Conservation (phyloP, 176 grass and related monocot genomes). For the Cenchrus purpureus region DNA sequence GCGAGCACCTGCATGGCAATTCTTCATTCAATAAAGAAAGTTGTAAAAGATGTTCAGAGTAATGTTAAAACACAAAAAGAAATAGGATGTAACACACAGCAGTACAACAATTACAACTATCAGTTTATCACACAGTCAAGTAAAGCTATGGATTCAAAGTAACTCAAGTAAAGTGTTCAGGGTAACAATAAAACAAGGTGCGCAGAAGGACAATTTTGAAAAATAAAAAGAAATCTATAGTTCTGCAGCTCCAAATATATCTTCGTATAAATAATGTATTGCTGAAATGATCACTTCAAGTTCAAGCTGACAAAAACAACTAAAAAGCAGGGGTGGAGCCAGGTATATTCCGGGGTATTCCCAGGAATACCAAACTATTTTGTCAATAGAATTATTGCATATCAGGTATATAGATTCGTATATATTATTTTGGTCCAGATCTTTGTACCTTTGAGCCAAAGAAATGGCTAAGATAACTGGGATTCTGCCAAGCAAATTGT, state of each 20-base stretch:
- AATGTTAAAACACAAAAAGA: slow-evolving; percentile 19
- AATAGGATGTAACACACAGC: slow-evolving; percentile 6
- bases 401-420: too few species aligned
- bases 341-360: too few species aligned
- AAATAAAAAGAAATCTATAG: neutral
- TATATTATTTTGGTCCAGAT: too few species aligned
- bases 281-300: slow-evolving; percentile 11
- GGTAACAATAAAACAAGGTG: neutral
- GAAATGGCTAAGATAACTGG: too few species aligned
- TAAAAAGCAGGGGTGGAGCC: too few species aligned
- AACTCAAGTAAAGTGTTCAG: neutral
- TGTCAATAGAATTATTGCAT: too few species aligned
- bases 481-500: too few species aligned
- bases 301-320: slow-evolving; percentile 10
- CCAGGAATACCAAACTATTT: too few species aligned
- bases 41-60: slow-evolving; percentile 22
- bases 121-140: neutral
- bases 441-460: too few species aligned
- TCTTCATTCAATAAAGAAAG: slow-evolving; percentile 28
- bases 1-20: slow-evolving; percentile 68
- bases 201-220: neutral
- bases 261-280: slow-evolving; percentile 22
- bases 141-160: slow-evolving; percentile 2
- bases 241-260: slow-evolving; percentile 8
- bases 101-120: slow-evolving; percentile 21